Percentiles rank a stretch among this genome's conserved stretches.
phyloP scores from a whole-genome alignment of 78 protist genomes.

The Tieghemostelium lacteum region DNA sequence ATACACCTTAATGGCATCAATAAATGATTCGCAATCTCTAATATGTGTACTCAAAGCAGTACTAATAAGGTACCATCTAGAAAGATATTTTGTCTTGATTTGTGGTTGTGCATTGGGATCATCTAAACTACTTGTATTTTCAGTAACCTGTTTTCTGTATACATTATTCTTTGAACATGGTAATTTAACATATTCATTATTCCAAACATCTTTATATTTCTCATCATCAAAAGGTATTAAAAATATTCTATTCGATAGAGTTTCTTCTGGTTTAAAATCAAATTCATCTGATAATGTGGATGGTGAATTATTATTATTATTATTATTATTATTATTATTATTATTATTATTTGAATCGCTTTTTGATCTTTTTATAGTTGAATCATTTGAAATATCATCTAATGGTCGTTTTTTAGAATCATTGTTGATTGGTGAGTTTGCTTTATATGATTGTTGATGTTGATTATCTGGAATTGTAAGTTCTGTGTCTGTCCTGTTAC shows the following conservation, averaged over 20 bases:
- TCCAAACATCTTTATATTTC: slow-evolving; percentile 73
- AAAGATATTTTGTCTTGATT: neutral
- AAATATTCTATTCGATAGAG: slow-evolving; percentile 10
- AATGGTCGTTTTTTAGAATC: neutral
- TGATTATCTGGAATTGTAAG: too few species aligned
- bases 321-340: neutral
- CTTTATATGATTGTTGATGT: too few species aligned
- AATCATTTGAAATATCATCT: neutral
- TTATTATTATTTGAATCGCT: neutral
- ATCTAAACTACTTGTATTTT: too few species aligned
- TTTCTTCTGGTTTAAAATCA: slow-evolving; percentile 22
- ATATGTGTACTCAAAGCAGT: slow-evolving; percentile 24
- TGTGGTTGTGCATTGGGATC: neutral
- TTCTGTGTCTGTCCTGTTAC: too few species aligned
- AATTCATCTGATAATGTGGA: neutral
- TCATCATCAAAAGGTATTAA: slow-evolving; percentile 33
- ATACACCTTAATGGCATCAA: slow-evolving; percentile 41
- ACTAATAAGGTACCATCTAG: slow-evolving; percentile 66
- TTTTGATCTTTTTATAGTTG: slow-evolving; percentile 6
- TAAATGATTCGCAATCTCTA: slow-evolving; percentile 27
- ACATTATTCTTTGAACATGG: slow-evolving; percentile 67
- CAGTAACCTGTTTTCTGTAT: too few species aligned
- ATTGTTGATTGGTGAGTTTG: too few species aligned
- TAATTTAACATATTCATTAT: slow-evolving; percentile 61
- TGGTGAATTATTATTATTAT: neutral